Base-by-base conservation (phyloP, 2,329 filamentous ascomycete species). In the Orbilia brochopaga region DNA sequence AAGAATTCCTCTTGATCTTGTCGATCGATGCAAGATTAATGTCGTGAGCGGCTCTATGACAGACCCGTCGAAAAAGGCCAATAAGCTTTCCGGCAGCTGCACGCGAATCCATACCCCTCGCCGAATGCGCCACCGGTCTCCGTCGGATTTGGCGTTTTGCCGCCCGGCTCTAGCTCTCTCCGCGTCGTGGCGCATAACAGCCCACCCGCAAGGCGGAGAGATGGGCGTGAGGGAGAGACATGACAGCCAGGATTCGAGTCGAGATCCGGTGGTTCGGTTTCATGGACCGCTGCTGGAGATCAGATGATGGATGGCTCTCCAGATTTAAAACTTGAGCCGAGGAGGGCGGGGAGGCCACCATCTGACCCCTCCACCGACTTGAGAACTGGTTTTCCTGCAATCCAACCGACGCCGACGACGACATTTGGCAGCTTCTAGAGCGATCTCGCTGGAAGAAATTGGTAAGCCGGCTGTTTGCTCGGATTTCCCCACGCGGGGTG, bases 61-160 rank as follows among this genome's bases (percentile, higher is more conserved):
- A 15, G 13, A 17, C 37, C 13, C 4, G 37, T 42, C 37, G 13
- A 42, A 17, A 17, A 42, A 17, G 48, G 50, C 52, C 60, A 64
- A 64, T 64, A 70, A 70, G 54, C 66, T 70, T 70, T 64, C 6
- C 10, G 27, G 37, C 5, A 27, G 53, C 65, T 64, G 66, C 66
- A 69, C 58, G 65, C 54, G 37, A 63, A 60, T 37, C 66, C 23
- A 53, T 37, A 23, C 23, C n/a, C 21, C 1, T 11, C 42, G 13
- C 58, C 54, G 65, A 40, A 60, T 70, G 59, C 66, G 66, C 66
- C 66, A 70, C 66, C 27, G 32, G 17, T 4, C 10, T 21, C 57
- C 56, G n/a, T 70, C 66, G 66, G 50, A 70, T 70, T 63, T 59
- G 66, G 66, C 46, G 7, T 21, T 63, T 59, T 70, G 55, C 59